A percentile compares a stretch with the other conserved stretches of the same genome.
Evolutionary conservation across 805 yeast genomes (phyloP).

Genomic region (Metschnikowia orientalis): DNA sequence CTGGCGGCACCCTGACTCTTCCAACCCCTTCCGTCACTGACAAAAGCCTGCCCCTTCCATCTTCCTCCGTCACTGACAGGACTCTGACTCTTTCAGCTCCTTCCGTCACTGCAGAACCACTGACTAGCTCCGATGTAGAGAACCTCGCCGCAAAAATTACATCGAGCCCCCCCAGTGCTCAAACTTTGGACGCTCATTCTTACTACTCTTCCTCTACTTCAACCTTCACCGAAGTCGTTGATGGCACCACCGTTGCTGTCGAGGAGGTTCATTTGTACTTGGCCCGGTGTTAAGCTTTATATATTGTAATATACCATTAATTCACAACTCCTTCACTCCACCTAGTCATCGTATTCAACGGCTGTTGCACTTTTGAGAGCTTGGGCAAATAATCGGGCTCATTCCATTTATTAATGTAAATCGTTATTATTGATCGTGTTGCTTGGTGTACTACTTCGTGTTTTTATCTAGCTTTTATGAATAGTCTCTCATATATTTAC

Average conservation of each 20-base stretch:
- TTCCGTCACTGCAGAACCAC: conserved; percentile 4
- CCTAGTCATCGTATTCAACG: no score
- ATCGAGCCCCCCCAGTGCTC: conserved; percentile 1
- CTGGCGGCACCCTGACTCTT: conserved; percentile 14
- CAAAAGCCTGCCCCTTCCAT: conserved; percentile 4
- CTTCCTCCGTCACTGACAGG: conserved; percentile 5
- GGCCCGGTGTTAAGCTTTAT: conserved; percentile 1
- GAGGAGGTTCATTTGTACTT: conserved; percentile 4
- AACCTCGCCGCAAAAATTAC: not conserved
- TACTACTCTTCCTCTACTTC: conserved; percentile 4
- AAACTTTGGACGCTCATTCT: not conserved
- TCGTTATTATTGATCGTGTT: no score
- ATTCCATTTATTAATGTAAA: no score
- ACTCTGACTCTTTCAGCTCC: conserved; percentile 6
- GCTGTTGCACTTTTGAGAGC: no score
- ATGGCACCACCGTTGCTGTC: not conserved
- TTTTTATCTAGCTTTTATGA: no score
- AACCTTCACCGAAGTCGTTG: conserved; percentile 2
- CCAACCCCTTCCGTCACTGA: conserved; percentile 5
- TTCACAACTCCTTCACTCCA: no score
- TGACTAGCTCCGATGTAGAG: conserved; percentile 2
- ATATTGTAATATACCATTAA: no score
- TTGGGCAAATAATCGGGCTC: no score
- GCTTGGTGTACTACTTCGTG: no score
- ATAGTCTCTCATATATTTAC: no score